Evolutionary conservation across 345 rosid species (phyloP).

Genomic region (Euphorbia pulcherrima): DNA sequence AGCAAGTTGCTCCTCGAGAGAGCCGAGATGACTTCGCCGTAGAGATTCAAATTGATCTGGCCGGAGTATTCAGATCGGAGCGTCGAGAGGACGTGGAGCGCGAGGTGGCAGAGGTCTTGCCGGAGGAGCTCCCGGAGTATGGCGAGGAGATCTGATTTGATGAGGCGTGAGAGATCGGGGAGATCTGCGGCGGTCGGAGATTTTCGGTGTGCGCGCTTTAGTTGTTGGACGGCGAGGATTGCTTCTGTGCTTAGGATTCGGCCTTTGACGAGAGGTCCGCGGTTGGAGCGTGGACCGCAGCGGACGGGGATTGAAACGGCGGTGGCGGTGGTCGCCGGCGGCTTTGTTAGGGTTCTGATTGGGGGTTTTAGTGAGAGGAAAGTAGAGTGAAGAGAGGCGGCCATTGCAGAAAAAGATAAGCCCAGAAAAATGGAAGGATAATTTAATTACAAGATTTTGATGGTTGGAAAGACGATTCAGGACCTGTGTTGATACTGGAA

Average conservation of each 20-base stretch:
- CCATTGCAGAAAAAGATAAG: background rate
- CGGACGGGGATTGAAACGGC: conserved; percentile 28
- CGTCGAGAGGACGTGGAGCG: conserved; percentile 64
- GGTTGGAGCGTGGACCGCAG: conserved; percentile 66
- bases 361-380: conserved; percentile 15
- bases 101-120: conserved; percentile 63
- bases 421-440: too few species aligned
- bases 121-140: conserved; percentile 75
- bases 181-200: conserved; percentile 25
- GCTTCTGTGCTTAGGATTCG: conserved; percentile 80
- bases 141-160: conserved; percentile 60
- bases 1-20: conserved; percentile 44
- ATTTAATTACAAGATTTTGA: background rate
- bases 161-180: conserved; percentile 71
- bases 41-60: conserved; percentile 40
- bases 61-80: conserved; percentile 58
- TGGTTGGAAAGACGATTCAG: background rate
- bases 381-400: conserved; percentile 24
- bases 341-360: conserved; percentile 2
- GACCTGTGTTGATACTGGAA: background rate
- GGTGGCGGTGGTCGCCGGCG: background rate
- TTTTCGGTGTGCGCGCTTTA: conserved; percentile 52
- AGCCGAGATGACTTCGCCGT: conserved; percentile 56
- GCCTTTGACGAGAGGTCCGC: conserved; percentile 85
- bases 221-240: conserved; percentile 82